Evolutionary conservation across 768 basidiomycete genomes (phyloP).

Genomic region (Termitomyces sp.): DNA sequence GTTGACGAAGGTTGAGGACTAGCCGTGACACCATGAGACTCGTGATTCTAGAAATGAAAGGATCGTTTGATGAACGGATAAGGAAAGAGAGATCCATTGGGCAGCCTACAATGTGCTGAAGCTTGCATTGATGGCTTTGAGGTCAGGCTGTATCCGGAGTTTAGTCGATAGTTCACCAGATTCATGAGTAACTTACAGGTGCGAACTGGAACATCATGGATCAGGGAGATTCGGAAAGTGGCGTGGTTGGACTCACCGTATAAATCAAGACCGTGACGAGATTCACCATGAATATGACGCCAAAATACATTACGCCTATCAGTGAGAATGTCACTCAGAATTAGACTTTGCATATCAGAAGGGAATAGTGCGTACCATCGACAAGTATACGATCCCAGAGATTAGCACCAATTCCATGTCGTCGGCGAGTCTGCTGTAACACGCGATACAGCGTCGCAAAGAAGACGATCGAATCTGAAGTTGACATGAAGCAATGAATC

Average conservation of each 20-base stretch:
- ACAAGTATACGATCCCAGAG: not conserved
- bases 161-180: not conserved
- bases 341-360: not conserved
- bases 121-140: conserved; percentile 31
- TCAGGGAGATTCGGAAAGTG: not conserved
- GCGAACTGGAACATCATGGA: not conserved
- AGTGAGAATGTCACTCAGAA: not conserved
- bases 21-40: conserved; percentile 32
- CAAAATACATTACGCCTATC: conserved; percentile 1
- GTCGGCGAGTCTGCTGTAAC: not conserved
- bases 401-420: not conserved
- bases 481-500: not conserved
- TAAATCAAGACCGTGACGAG: conserved; percentile 1
- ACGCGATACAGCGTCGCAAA: not conserved
- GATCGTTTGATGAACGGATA: not conserved
- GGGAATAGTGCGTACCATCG: not conserved
- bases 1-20: conserved; percentile 25
- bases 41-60: conserved; percentile 16
- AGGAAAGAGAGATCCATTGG: not conserved
- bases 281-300: conserved; percentile 1
- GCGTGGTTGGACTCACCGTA: not conserved
- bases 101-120: conserved; percentile 27
- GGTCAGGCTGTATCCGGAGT: conserved; percentile 20
- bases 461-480: conserved; percentile 23
- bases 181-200: not conserved